Evolutionary conservation across 345 rosid genomes (phyloP), one percentile per base, ranked within the genome.

Genomic region (Salix koriyanagi): DNA sequence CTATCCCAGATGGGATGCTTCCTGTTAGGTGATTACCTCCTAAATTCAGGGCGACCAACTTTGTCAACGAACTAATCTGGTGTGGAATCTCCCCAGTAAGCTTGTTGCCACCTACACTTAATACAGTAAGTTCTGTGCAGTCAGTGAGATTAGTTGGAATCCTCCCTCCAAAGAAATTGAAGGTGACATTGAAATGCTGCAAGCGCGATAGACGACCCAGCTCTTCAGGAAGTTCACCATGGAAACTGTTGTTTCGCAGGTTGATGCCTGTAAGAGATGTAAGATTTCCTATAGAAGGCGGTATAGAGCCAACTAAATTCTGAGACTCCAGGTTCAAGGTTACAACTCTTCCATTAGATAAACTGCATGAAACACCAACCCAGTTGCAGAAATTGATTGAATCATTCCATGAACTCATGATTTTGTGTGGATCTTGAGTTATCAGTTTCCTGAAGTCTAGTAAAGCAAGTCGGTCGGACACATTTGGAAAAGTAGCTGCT

Each of bases 391-490:
- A 76, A 68, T 76, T 73, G 58, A 72, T 8, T 4, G 83, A 81
- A 21, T 76, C 77, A 50, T 81, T 72, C 83, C 80, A 76, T 3
- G 80, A 81, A 50, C 46, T 73, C 77, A 81, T 71, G 70, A 76
- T 61, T 8, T 26, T 32, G 15, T 56, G 39, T 14, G 83, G 80
- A 64, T 81, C 83, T 48, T 81, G 37, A 32, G 77, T 76, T 66
- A 81, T 81, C 50, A 67, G 77, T n/a, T 67, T 72, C 80, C 69
- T 81, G 74, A 81, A 81, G 74, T 81, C 77, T 0, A 81, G 77
- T 11, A 81, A 46, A 18, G 83, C 83, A 0, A 65, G 41, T 10
- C 70, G 3, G 23, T 81, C 83, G 28, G 80, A 67, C n/a, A 23
- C 77, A 37, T 80, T 80, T 50, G 48, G 36, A 37, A n/a, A 36